Evolutionary conservation across 352 stramenopile species (phyloP).

Genomic region (Globisporangium yorkense): DNA sequence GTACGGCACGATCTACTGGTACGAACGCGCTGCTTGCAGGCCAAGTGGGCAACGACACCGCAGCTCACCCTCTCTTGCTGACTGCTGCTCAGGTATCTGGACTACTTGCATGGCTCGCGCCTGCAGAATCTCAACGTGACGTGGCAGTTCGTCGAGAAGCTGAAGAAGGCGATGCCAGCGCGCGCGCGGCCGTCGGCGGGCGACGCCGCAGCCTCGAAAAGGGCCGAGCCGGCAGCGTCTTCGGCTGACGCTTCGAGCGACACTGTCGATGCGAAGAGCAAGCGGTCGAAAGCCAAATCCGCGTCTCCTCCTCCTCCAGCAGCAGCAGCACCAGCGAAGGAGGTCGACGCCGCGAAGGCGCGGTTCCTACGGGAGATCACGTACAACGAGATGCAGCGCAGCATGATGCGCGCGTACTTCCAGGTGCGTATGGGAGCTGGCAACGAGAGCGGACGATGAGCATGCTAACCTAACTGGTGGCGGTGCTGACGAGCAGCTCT

Average conservation of each 20-base stretch:
- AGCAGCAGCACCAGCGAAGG: constrained; percentile 2
- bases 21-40: constrained; percentile 4
- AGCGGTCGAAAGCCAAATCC: constrained; percentile 23
- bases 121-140: constrained; percentile 79
- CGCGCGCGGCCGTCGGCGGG: background rate
- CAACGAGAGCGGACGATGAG: background rate
- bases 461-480: background rate
- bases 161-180: constrained; percentile 57
- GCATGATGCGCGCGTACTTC: constrained; percentile 75
- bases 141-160: constrained; percentile 78
- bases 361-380: constrained; percentile 71
- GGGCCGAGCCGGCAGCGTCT: constrained; percentile 1
- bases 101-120: constrained; percentile 79
- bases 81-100: constrained; percentile 47
- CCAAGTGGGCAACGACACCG: too few species aligned
- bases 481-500: constrained; percentile 20
- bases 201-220: background rate
- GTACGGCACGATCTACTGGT: constrained; percentile 75
- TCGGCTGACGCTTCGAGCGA: background rate
- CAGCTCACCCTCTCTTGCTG: background rate
- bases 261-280: constrained; percentile 12
- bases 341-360: constrained; percentile 40
- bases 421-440: constrained; percentile 23
- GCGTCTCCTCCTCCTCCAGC: background rate
- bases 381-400: constrained; percentile 72